Evolutionary conservation across 805 yeast genomes (phyloP).

Genomic region (Ogataea henricii): DNA sequence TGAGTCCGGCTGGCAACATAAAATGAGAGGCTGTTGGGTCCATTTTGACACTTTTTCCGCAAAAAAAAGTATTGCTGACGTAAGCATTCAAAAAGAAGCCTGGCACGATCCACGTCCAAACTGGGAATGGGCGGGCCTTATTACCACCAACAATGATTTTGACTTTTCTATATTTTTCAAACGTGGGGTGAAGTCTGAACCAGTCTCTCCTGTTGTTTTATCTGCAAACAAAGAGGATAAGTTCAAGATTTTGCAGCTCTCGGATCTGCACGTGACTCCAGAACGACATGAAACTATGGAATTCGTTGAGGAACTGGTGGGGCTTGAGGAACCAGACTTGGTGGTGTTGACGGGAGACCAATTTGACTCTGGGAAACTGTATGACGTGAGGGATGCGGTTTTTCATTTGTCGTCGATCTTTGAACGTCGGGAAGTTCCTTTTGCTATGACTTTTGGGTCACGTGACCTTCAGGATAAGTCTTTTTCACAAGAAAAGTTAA

Average conservation of each 20-base stretch:
- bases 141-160: background rate
- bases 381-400: background rate
- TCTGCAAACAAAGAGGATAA: slow-evolving; percentile 39
- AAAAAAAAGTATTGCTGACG: background rate
- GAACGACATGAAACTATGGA: slow-evolving; percentile 80
- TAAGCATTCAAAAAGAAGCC: background rate
- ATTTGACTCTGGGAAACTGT: slow-evolving; percentile 58
- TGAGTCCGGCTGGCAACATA: background rate
- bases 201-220: slow-evolving; percentile 7
- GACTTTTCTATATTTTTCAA: slow-evolving; percentile 31
- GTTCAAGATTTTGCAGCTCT: slow-evolving; percentile 83
- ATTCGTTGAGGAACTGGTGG: slow-evolving; percentile 62
- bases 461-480: slow-evolving; percentile 86
- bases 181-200: slow-evolving; percentile 21
- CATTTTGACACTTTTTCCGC: background rate
- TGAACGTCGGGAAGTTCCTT: slow-evolving; percentile 63
- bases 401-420: slow-evolving; percentile 50
- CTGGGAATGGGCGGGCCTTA: background rate
- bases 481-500: slow-evolving; percentile 58
- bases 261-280: slow-evolving; percentile 82
- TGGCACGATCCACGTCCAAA: background rate
- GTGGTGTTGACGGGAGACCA: slow-evolving; percentile 93
- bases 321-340: slow-evolving; percentile 73
- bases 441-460: slow-evolving; percentile 85
- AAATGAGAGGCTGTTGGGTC: background rate